A percentile compares a stretch with the other conserved stretches of the same genome.
Conservation (phyloP, 2,329 filamentous ascomycete species). For the Sporothrix protearum region DNA sequence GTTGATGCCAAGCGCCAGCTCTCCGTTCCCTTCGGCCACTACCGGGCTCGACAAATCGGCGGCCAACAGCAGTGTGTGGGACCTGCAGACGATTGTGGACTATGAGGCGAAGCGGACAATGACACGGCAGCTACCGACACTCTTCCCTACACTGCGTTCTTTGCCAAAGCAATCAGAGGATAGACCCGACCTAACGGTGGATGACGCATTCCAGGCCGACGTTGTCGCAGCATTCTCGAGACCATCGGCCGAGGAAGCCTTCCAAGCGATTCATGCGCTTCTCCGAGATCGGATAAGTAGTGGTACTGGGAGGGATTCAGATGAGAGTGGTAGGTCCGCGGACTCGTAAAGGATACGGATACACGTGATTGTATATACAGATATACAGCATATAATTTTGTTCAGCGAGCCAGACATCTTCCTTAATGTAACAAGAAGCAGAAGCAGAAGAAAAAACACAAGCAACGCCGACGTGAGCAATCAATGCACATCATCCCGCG, state of each 20-base stretch:
- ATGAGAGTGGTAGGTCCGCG: neutral
- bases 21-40: neutral
- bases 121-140: neutral
- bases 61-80: slow-evolving; percentile 1
- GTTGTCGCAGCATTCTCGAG: neutral
- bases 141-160: neutral
- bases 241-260: neutral
- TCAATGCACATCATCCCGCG: neutral
- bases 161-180: neutral
- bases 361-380: neutral
- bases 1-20: neutral
- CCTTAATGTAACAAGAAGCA: no score
- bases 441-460: neutral
- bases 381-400: no score
- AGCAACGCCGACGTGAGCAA: neutral
- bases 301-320: neutral
- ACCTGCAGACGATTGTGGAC: slow-evolving; percentile 4
- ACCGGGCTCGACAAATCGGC: neutral
- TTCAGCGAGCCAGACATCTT: no score
- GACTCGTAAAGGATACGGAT: neutral
- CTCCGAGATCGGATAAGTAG: neutral
- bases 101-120: neutral
- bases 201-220: neutral
- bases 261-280: slow-evolving; percentile 6
- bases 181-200: neutral